Conservation (phyloP, 2,329 filamentous ascomycete genomes). For the Aphanocladium album region DNA sequence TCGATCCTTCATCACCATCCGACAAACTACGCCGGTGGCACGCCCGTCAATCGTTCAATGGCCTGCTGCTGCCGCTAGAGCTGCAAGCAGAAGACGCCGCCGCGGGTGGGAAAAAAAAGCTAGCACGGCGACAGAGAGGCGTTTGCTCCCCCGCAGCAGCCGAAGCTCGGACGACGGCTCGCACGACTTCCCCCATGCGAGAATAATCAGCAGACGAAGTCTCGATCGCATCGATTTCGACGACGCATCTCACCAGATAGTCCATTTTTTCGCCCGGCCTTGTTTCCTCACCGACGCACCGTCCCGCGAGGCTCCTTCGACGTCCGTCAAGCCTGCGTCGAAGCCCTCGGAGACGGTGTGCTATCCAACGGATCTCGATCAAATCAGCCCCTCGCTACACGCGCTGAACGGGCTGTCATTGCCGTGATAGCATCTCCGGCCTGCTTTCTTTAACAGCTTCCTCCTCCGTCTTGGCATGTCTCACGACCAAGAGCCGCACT, state of each 20-base stretch:
- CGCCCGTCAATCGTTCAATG: slow-evolving; percentile 43
- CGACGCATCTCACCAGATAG: neutral
- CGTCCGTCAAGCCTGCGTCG: slow-evolving; percentile 9
- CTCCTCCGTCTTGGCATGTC: too few species aligned
- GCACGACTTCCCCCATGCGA: neutral
- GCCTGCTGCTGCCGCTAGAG: slow-evolving; percentile 51
- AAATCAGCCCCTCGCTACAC: neutral
- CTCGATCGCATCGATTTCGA: neutral
- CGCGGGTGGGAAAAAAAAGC: slow-evolving; percentile 19
- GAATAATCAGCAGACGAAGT: neutral
- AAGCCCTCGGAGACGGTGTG: slow-evolving; percentile 16
- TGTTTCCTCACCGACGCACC: slow-evolving; percentile 1
- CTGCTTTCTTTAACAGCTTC: too few species aligned
- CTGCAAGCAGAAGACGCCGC: slow-evolving; percentile 39
- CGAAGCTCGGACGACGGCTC: slow-evolving; percentile 4
- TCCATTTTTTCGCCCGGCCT: neutral
- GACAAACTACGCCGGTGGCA: neutral
- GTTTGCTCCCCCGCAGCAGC: slow-evolving; percentile 9
- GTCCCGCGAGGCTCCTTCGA: slow-evolving; percentile 17
- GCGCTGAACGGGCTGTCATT: neutral
- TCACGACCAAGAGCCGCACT: slow-evolving; percentile 41
- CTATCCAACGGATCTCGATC: neutral
- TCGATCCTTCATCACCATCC: neutral
- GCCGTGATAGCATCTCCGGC: neutral
- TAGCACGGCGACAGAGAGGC: neutral